Percentiles rank a stretch among this genome's conserved stretches.
Evolutionary conservation across 176 grass and related monocot genomes (phyloP).

Genomic region (bread wheat (Triticum aestivum)): IWGSC_CS_RefSeq_v2.1 NC_057805.1:401134377-401134876

Average conservation of each 20-base stretch:
- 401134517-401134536: constrained; percentile 5
- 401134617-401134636: constrained; percentile 1
- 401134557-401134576: constrained; percentile 13
- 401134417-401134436: not conserved
- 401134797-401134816: not conserved
- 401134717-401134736: constrained; percentile 94
- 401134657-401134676: constrained; percentile 13
- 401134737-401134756: constrained; percentile 82
- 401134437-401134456: constrained; percentile 14
- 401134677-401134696: not conserved
- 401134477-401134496: not conserved
- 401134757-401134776: constrained; percentile 91
- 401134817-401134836: not conserved
- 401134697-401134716: constrained; percentile 67
- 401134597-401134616: constrained; percentile 31
- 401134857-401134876: not conserved
- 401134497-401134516: not conserved
- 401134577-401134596: not conserved
- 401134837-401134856: not conserved
- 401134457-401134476: not conserved
- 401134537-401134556: not conserved
- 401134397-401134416: not conserved
- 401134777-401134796: constrained; percentile 63
- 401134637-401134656: not conserved
- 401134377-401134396: constrained; percentile 10